A percentile compares a stretch with the other conserved stretches of the same genome.
Evolutionary conservation across 345 rosid species (phyloP).

Genomic region (Lenwebbia sp.): DNA sequence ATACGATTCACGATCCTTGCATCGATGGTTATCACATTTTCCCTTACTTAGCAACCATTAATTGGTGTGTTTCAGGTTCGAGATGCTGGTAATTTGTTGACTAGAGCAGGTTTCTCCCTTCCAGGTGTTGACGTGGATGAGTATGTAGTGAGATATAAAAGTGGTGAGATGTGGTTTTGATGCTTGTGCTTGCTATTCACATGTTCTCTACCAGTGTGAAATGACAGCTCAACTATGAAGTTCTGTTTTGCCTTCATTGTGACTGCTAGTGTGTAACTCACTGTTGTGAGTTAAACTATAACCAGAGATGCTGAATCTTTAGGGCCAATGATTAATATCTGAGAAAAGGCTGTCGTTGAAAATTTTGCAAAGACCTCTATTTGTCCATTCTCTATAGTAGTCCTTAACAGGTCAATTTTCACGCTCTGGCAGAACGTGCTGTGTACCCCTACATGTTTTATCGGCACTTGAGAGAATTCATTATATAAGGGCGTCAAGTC

Average conservation of each 20-base stretch:
- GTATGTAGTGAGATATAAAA: slow-evolving; percentile 74
- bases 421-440: neutral
- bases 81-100: slow-evolving; percentile 94
- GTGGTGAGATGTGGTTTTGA: slow-evolving; percentile 33
- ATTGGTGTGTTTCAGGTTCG: slow-evolving; percentile 43
- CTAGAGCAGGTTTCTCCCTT: slow-evolving; percentile 91
- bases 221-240: neutral
- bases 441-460: neutral
- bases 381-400: neutral
- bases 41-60: neutral
- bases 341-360: neutral
- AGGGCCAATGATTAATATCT: neutral
- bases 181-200: neutral
- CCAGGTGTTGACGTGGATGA: slow-evolving; percentile 94
- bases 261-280: neutral
- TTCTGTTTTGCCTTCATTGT: neutral
- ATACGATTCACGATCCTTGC: neutral
- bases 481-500: neutral
- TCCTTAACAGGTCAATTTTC: neutral
- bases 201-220: neutral
- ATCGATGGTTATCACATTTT: neutral
- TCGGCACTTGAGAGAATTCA: neutral
- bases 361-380: neutral
- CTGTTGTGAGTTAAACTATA: neutral
- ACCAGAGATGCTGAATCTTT: neutral